phyloP scores from a whole-genome alignment of 2,329 filamentous ascomycete genomes.

The Fusarium poae region DNA sequence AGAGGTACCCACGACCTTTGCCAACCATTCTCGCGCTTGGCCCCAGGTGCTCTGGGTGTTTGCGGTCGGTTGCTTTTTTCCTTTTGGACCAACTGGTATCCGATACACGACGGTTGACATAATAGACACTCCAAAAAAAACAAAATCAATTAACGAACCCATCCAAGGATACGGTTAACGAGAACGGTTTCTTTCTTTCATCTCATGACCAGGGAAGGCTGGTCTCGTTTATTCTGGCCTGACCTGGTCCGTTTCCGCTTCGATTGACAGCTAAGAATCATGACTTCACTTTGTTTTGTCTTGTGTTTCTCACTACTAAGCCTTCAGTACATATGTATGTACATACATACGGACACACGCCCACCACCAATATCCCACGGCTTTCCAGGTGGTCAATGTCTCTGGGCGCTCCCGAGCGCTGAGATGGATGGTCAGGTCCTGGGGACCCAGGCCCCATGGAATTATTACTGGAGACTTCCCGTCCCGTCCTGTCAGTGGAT shows the following conservation, averaged over 20 bases:
- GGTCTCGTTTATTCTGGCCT: background rate
- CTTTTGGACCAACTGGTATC: conserved; percentile 20
- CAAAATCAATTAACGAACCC: conserved; percentile 3
- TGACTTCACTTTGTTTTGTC: conserved; percentile 4
- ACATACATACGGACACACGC: background rate
- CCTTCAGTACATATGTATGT: conserved; percentile 33
- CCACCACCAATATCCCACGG: conserved; percentile 6
- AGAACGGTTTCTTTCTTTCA: conserved; percentile 15
- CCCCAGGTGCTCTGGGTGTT: conserved; percentile 14
- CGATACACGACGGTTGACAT: conserved; percentile 18
- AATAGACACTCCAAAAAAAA: background rate
- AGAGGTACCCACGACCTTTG: conserved; percentile 23
- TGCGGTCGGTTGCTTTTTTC: conserved; percentile 6
- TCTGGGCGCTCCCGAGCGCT: conserved; percentile 43
- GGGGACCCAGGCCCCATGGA: conserved; percentile 7
- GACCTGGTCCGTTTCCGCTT: background rate
- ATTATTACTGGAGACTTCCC: conserved; percentile 39
- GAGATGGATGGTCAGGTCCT: conserved; percentile 26
- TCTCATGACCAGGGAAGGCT: conserved; percentile 9
- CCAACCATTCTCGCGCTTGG: conserved; percentile 15
- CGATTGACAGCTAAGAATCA: conserved; percentile 11
- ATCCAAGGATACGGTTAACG: conserved; percentile 18
- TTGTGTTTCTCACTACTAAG: conserved; percentile 7
- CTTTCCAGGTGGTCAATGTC: conserved; percentile 25
- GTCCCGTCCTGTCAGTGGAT: conserved; percentile 41